A percentile compares a stretch with the other conserved stretches of the same genome.
phyloP scores from a whole-genome alignment of 306 rosid species.

The Pachyrhizus erosus region DNA sequence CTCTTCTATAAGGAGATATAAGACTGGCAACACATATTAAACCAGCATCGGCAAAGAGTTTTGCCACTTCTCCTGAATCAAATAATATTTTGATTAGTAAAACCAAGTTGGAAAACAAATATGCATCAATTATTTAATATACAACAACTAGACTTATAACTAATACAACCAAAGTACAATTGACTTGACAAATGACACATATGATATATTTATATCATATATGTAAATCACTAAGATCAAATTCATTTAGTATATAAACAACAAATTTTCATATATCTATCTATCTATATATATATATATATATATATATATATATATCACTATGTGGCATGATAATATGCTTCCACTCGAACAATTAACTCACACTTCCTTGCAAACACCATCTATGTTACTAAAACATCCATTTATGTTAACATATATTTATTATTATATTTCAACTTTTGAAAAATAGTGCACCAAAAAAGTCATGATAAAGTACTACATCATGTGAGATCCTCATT shows the following conservation, averaged over 20 bases:
- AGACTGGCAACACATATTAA: constrained; percentile 77
- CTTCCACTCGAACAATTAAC: constrained; percentile 17
- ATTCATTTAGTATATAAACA: background rate
- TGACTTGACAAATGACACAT: background rate
- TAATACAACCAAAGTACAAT: constrained; percentile 3
- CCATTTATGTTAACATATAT: background rate
- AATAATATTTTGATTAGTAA: constrained; percentile 39
- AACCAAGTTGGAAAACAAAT: constrained; percentile 10
- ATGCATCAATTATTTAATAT: constrained; percentile 7
- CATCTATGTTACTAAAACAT: background rate
- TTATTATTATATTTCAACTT: constrained; percentile 31
- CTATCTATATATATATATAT: no score
- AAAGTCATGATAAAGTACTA: background rate
- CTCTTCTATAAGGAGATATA: constrained; percentile 82
- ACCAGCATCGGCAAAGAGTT: constrained; percentile 86
- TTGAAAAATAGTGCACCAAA: background rate
- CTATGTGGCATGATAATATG: background rate
- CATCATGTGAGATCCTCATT: background rate
- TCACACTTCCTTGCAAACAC: constrained; percentile 15
- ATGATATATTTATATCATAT: background rate
- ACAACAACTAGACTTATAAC: constrained; percentile 20
- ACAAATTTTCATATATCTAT: background rate
- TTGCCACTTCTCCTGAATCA: constrained; percentile 79
- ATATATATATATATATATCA: no score
- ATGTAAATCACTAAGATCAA: background rate